Evolutionary conservation across 2,329 filamentous ascomycete species (phyloP), one percentile per base, ranked within the genome.

Genomic region (Aureobasidium namibiae): DNA sequence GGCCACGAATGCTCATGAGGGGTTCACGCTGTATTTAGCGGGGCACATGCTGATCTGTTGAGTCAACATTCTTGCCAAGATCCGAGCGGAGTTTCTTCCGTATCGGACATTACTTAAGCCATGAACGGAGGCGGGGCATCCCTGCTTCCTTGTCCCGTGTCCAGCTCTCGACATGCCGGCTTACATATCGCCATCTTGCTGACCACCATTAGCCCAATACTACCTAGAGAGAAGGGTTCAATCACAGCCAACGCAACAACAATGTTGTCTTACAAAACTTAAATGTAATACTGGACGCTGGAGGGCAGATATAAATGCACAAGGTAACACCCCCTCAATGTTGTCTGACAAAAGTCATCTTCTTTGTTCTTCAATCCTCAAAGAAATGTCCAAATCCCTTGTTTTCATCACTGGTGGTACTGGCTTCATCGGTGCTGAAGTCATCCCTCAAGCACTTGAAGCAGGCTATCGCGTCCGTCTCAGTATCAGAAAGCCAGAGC

Each of bases 361-460:
- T 29, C 26, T 9, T 29, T 5, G 26, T 29, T 9, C 9, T 29
- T 4, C 4, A 29, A 5, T n/a, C n/a, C 9, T 21, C 26, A 11
- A 42, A 14, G 42, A 14, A 36, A 58, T 58, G 56, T 33, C 56
- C 11, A 26, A 34, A 13, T 34, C 56, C 18, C 46, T 59, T 8
- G 16, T 63, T 42, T 62, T 67, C 39, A 61, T 67, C 18, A 68
- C 67, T 1, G 68, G 68, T 3, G 66, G 63, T 2, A 67, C 67
- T 21, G 68, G 68, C 42, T 67, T 67, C 60, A 65, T 70, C 11
- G 68, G 68, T 18, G 67, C 67, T 7, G 64, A 69, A 42, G 64
- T 65, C 1, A 61, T 67, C 6, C 61, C 64, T n/a, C 36, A 52
- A 1, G 60, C 62, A 10, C 61, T 66, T 8, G 42, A 61, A 59